Evolutionary conservation across 2,329 filamentous ascomycete species (phyloP).

Genomic region (Apiospora rasikravindrae): DNA sequence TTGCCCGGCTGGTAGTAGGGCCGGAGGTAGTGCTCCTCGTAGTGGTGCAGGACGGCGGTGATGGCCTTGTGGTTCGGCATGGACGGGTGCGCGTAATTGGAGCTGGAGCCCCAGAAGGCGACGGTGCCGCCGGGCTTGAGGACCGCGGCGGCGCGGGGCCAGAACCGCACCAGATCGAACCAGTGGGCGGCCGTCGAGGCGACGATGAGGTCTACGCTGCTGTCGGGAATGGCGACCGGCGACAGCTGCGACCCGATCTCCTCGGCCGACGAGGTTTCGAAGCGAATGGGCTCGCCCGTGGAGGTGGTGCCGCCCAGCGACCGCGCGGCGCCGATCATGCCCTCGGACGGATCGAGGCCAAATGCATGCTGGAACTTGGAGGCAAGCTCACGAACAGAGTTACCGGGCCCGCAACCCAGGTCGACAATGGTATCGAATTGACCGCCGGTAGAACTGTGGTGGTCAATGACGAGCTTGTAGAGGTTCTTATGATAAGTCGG

Average conservation of each 20-base stretch:
- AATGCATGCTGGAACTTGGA: slow-evolving; percentile 50
- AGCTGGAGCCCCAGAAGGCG: slow-evolving; percentile 51
- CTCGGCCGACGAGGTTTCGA: slow-evolving; percentile 51
- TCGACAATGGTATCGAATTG: slow-evolving; percentile 52
- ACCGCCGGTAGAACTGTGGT: slow-evolving; percentile 54
- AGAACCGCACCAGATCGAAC: slow-evolving; percentile 61
- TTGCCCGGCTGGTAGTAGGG: slow-evolving; percentile 51
- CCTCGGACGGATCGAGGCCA: slow-evolving; percentile 56
- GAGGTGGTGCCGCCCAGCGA: slow-evolving; percentile 24
- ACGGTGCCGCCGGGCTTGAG: slow-evolving; percentile 60
- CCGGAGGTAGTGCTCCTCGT: slow-evolving; percentile 34
- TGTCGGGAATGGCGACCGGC: slow-evolving; percentile 34
- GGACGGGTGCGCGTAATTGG: slow-evolving; percentile 22
- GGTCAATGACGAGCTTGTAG: slow-evolving; percentile 51
- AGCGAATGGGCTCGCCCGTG: slow-evolving; percentile 42
- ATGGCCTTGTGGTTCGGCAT: slow-evolving; percentile 40
- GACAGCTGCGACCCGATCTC: slow-evolving; percentile 34
- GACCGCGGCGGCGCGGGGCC: slow-evolving; percentile 49
- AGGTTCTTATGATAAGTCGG: slow-evolving; percentile 49
- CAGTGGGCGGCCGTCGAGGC: slow-evolving; percentile 60
- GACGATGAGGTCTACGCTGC: slow-evolving; percentile 54
- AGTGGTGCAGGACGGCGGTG: slow-evolving; percentile 8
- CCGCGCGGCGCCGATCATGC: slow-evolving; percentile 58
- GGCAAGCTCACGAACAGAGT: slow-evolving; percentile 50
- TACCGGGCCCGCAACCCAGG: slow-evolving; percentile 63